These are phyloP conservation scores for Leptodontidium sp. DNA, from an alignment of 2,329 filamentous ascomycete species.

Conservation along the genomic window DNA sequence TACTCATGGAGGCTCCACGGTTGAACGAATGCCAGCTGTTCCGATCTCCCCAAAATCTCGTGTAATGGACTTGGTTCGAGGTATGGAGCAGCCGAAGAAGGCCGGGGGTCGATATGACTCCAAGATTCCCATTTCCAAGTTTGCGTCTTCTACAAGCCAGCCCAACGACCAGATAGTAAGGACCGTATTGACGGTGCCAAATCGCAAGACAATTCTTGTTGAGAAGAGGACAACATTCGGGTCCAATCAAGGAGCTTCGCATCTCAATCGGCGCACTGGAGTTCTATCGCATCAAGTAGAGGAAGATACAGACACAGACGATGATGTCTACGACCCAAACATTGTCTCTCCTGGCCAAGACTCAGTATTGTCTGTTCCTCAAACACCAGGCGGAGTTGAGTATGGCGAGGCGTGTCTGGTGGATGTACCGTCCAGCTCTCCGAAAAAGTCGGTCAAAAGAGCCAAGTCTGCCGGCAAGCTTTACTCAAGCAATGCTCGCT, in stretches of 20 bases:
- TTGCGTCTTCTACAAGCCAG: neutral
- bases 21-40: neutral
- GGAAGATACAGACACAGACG: constrained; percentile 30
- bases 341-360: constrained; percentile 29
- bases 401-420: constrained; percentile 45
- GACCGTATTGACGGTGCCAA: constrained; percentile 35
- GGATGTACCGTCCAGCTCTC: constrained; percentile 39
- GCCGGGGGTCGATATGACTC: neutral
- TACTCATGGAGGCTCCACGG: constrained; percentile 47
- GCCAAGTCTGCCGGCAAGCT: constrained; percentile 37
- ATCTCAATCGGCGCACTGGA: neutral
- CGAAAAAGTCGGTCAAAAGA: constrained; percentile 30
- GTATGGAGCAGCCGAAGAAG: neutral
- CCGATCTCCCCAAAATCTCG: neutral
- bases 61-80: neutral
- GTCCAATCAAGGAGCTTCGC: constrained; percentile 8
- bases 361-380: constrained; percentile 26
- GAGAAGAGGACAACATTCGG: constrained; percentile 26
- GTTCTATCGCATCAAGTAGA: constrained; percentile 3
- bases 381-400: constrained; percentile 33
- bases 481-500: constrained; percentile 25
- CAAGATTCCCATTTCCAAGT: constrained; percentile 5
- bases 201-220: constrained; percentile 6
- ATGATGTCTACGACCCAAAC: constrained; percentile 21
- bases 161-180: constrained; percentile 33